Evolutionary conservation across 1,284 basidiomycete species (phyloP).

Genomic region (Ganoderma multipileum): DNA sequence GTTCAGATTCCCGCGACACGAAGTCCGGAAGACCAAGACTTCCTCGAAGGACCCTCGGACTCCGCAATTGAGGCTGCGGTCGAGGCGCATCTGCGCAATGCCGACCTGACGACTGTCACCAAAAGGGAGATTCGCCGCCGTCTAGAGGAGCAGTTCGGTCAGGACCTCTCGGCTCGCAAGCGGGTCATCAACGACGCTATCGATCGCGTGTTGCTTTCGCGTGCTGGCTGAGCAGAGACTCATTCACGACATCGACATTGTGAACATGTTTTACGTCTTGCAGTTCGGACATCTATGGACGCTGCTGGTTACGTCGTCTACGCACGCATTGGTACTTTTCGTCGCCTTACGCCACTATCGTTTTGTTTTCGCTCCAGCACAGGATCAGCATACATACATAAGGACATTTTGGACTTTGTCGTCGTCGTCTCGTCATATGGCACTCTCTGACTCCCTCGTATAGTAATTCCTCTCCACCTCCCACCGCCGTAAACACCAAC

Average conservation of each 20-base stretch:
- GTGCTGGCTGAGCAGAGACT: constrained; percentile 33
- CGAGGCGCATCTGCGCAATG: constrained; percentile 71
- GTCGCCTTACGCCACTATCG: background rate
- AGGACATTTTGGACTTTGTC: constrained; percentile 5
- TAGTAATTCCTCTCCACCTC: background rate
- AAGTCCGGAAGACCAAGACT: constrained; percentile 58
- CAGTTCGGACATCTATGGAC: constrained; percentile 6
- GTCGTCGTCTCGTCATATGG: constrained; percentile 1
- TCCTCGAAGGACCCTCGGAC: constrained; percentile 61
- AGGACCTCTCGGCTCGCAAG: constrained; percentile 74
- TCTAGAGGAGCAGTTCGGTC: constrained; percentile 80
- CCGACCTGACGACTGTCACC: constrained; percentile 88
- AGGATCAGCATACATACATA: constrained; percentile 2
- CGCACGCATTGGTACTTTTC: constrained; percentile 2
- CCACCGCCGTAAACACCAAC: constrained; percentile 10
- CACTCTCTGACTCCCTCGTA: constrained; percentile 4
- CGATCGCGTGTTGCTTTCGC: constrained; percentile 61
- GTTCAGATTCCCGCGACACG: constrained; percentile 62
- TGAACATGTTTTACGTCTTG: background rate
- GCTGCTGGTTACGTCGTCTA: constrained; percentile 3
- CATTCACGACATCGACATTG: constrained; percentile 7
- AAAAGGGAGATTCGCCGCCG: constrained; percentile 88
- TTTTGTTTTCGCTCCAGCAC: background rate
- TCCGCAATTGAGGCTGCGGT: constrained; percentile 78
- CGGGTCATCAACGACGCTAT: constrained; percentile 74